A percentile compares a stretch with the other conserved stretches of the same genome.
These are phyloP conservation scores for Quercus suber DNA, from an alignment of 306 rosid species.

Conservation along the genomic window DNA sequence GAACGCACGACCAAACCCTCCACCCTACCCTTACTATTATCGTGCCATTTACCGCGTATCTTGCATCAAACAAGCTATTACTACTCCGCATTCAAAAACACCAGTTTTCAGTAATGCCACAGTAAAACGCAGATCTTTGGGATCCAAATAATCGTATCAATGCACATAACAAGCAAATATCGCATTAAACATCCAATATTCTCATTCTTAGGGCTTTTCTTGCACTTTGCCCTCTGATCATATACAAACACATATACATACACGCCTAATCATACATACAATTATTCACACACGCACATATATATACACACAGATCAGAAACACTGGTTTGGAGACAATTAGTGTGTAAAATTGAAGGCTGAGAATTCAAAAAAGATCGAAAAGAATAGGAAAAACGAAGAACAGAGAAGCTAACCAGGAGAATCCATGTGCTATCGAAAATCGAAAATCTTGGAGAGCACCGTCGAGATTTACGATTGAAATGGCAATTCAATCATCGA, in stretches of 20 bases:
- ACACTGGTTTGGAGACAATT: not conserved
- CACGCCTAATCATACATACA: not conserved
- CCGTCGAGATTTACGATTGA: not conserved
- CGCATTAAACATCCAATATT: too few species aligned
- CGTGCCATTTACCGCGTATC: too few species aligned
- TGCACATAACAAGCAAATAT: not conserved
- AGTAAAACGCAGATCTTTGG: not conserved
- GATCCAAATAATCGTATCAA: not conserved
- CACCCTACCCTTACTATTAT: too few species aligned
- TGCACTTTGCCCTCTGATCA: too few species aligned
- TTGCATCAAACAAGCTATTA: not conserved
- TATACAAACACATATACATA: too few species aligned
- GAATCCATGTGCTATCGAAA: not conserved
- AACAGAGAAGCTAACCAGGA: slow-evolving; percentile 2
- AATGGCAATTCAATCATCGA: not conserved
- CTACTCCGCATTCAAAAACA: not conserved
- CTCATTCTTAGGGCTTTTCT: too few species aligned
- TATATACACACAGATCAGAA: not conserved
- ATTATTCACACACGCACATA: not conserved
- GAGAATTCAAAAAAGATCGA: not conserved
- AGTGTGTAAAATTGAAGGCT: not conserved
- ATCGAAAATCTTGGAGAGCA: not conserved
- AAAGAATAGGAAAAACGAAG: not conserved
- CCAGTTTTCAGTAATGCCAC: not conserved
- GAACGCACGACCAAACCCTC: too few species aligned